Base-by-base conservation (phyloP, 148 eudicot genomes). In the Chenopodium quinoa region DNA sequence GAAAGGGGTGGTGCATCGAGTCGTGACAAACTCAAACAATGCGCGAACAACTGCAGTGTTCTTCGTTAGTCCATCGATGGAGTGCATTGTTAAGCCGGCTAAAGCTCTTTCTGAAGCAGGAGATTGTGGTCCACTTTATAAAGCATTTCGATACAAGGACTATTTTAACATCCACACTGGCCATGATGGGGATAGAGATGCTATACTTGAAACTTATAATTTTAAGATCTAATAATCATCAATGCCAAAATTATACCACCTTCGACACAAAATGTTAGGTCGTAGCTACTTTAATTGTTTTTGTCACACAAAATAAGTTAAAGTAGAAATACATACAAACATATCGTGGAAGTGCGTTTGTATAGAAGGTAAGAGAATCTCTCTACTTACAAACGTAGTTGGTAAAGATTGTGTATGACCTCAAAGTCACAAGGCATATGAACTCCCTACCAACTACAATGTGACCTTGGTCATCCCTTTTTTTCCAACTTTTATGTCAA, bases 1-100 rank as follows among this genome's bases (percentile, higher is more conserved):
- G 46, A 85, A 58, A 44, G 71, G 81, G 40, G 65, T 82, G 9
- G 78, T 78, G 64, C 90, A 88, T 52, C 75, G 90, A 47, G 88
- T 75, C 2, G 87, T 88, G 46, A 83, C 88, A 22, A 88, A 84
- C 60, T 62, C 85, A 13, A 71, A 34, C 1, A 23, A 37, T 7
- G 73, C 85, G 13, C 58, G 88, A 62, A 86, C 83, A 0, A 73
- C 79, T 9, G 75, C 87, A 29, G 75, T 77, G 2, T 65, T 81
- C 17, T 88, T 88, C 75, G 48, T 75, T 2, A 50, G 31, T 75
- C 88, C 88, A 10, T n/a, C 76, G 3, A 10, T 13, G 2, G 81
- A 63, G 0, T 77, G 81, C 29, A n/a, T 78, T 0, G 70, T 84
- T 25, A 86, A 81, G 67, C 89, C 89, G 4, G 87, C 89, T 27